phyloP scores from a whole-genome alignment of 768 basidiomycete genomes.

The Pisolithus microcarpus region DNA sequence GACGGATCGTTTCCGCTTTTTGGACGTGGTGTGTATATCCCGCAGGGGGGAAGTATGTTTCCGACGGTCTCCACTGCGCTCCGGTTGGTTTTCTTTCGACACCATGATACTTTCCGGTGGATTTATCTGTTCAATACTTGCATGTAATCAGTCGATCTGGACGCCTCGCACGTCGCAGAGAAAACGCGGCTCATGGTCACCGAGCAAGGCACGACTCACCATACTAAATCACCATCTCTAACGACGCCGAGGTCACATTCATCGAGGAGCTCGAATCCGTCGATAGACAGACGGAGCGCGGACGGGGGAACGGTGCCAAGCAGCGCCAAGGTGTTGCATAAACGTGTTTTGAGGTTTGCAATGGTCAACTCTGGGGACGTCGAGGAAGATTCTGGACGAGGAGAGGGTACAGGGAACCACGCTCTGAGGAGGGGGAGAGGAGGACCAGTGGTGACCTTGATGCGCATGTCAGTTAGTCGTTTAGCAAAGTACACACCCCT shows the following conservation, averaged over 20 bases:
- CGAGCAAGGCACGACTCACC: slow-evolving; percentile 9
- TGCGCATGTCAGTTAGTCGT: slow-evolving; percentile 32
- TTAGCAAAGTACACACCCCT: too few relatives aligned
- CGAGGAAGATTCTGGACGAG: not conserved
- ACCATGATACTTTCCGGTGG: not conserved
- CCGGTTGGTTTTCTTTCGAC: not conserved
- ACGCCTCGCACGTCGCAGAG: too few relatives aligned
- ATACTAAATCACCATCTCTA: slow-evolving; percentile 23
- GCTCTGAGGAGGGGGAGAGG: slow-evolving; percentile 45
- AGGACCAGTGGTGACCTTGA: slow-evolving; percentile 40
- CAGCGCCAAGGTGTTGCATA: slow-evolving; percentile 11
- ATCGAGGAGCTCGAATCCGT: slow-evolving; percentile 25
- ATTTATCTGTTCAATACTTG: slow-evolving; percentile 15
- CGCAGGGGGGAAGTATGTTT: not conserved
- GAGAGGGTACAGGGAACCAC: slow-evolving; percentile 39
- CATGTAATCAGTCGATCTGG: not conserved
- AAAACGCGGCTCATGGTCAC: too few relatives aligned
- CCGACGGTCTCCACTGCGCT: not conserved
- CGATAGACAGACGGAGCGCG: slow-evolving; percentile 16
- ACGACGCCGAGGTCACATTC: slow-evolving; percentile 18
- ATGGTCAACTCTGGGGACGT: slow-evolving; percentile 3
- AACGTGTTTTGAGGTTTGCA: slow-evolving; percentile 11
- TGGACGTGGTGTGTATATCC: not conserved
- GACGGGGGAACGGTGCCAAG: slow-evolving; percentile 3
- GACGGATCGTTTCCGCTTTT: slow-evolving; percentile 22